Evolutionary conservation across 108 stramenopile genomes (phyloP).

Genomic region (Fragilariopsis cylindrus): DNA sequence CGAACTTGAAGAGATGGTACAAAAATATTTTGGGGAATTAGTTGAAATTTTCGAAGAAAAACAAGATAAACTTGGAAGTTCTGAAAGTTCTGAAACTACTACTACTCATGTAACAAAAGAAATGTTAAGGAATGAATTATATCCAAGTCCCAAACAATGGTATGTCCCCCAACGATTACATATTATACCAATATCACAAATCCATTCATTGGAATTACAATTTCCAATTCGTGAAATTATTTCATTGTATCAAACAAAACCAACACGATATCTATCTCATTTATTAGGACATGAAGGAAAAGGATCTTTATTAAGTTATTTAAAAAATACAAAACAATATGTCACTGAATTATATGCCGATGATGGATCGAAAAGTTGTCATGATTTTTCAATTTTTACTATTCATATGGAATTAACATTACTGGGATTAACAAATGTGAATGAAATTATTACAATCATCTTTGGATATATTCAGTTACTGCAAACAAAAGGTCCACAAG

Average conservation of each 20-base stretch:
- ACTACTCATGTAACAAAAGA: not conserved
- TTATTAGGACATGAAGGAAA: slow-evolving; percentile 82
- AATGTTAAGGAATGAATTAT: slow-evolving; percentile 15
- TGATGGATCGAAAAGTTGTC: slow-evolving; percentile 32
- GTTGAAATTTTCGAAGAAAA: slow-evolving; percentile 48
- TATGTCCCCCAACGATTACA: slow-evolving; percentile 36
- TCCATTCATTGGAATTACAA: slow-evolving; percentile 37
- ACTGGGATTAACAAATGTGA: slow-evolving; percentile 60
- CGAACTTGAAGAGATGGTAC: slow-evolving; percentile 52
- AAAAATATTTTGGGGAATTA: slow-evolving; percentile 48
- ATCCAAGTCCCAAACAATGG: slow-evolving; percentile 43
- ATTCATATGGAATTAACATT: slow-evolving; percentile 64
- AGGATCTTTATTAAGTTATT: slow-evolving; percentile 60
- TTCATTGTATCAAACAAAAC: slow-evolving; percentile 41
- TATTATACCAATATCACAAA: slow-evolving; percentile 46
- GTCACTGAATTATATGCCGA: slow-evolving; percentile 73
- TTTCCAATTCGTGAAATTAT: slow-evolving; percentile 47
- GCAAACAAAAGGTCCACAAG: slow-evolving; percentile 41
- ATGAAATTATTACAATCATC: slow-evolving; percentile 58
- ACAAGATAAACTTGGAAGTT: not conserved
- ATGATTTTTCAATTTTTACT: slow-evolving; percentile 54
- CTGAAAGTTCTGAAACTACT: not conserved
- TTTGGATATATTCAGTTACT: slow-evolving; percentile 65
- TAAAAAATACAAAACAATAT: slow-evolving; percentile 58
- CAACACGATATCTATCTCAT: slow-evolving; percentile 62